Base-by-base conservation (phyloP, 2,329 filamentous ascomycete genomes). In the Diplodia seriata region DNA sequence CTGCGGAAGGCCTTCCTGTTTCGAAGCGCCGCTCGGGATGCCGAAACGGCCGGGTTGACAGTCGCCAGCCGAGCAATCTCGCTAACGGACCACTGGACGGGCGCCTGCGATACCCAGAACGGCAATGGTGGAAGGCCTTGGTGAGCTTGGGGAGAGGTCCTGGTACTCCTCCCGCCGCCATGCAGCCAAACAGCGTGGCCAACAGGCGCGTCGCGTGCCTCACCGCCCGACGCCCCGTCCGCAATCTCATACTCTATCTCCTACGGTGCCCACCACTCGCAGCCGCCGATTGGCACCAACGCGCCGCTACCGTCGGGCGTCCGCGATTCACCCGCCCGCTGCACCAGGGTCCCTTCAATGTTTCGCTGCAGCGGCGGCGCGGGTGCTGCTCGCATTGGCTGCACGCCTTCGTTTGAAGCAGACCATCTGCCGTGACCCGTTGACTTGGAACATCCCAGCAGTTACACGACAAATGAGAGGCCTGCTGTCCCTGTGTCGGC, bases 381-480 rank as follows among this genome's bases (percentile, higher is more conserved):
- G 31, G 31, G 31, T 56, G 56, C 23, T 29, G 56, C 56, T 59
- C 56, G 36, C 56, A 59, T 59, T 59, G 56, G 56, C 56, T 59
- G 12, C 36, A 59, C 40, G 57, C 26, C 40, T 23, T 33, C 47
- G 57, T 33, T 62, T 62, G 26, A 50, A 33, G 40, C 57, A 49
- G 29, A 62, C 57, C 57, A 33, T 26, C 9, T 49, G 57, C 40
- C 14, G 26, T 43, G 40, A 33, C 26, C 40, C 57, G 20, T 62
- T 20, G 57, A 62, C 57, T 50, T 62, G 57, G 57, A 62, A 62
- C 40, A 62, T 26, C 57, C 57, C 57, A 62, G 57, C 14, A 62
- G 40, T 49, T 62, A 50, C 38, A 61, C 40, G 57, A 62, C 57
- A 47, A 62, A 59, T 59, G 55, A 43, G 55, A 59, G 55, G 38